These are phyloP conservation scores for Begonia masoniana DNA, from an alignment of 306 rosid species.

Conservation along the genomic window DNA sequence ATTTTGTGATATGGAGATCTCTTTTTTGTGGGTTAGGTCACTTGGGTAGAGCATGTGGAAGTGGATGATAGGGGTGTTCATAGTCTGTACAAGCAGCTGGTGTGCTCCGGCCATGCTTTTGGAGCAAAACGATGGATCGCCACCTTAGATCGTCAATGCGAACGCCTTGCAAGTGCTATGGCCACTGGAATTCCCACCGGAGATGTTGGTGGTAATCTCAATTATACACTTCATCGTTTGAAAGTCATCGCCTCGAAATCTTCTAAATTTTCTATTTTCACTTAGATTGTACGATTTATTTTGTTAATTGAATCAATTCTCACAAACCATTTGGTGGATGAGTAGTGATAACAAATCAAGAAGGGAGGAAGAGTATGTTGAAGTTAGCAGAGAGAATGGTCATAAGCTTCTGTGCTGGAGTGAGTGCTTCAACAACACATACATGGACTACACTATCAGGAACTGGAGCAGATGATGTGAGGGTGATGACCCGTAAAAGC, in stretches of 20 bases:
- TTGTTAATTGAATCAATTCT: neutral
- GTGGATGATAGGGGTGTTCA: conserved; percentile 92
- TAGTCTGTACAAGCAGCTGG: conserved; percentile 75
- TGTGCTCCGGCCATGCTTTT: conserved; percentile 72
- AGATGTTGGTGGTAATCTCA: conserved; percentile 65
- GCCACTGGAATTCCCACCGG: conserved; percentile 71
- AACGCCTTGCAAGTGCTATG: conserved; percentile 88
- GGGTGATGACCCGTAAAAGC: conserved; percentile 93
- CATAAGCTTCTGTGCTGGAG: conserved; percentile 89
- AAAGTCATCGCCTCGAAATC: no score
- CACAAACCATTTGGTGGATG: neutral
- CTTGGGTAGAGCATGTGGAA: conserved; percentile 92
- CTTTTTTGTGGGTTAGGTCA: conserved; percentile 31
- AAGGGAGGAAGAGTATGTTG: conserved; percentile 91
- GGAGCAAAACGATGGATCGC: conserved; percentile 98
- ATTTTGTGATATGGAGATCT: neutral
- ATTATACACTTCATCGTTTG: no score
- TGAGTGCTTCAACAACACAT: conserved; percentile 90
- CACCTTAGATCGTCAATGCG: conserved; percentile 82
- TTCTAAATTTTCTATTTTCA: no score
- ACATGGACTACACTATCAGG: conserved; percentile 91
- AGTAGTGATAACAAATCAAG: conserved; percentile 81
- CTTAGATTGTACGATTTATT: no score
- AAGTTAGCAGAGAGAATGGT: conserved; percentile 97
- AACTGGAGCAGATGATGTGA: conserved; percentile 87